phyloP scores from a whole-genome alignment of 257 asterid genomes.

The Ligustrum vulgare region DNA sequence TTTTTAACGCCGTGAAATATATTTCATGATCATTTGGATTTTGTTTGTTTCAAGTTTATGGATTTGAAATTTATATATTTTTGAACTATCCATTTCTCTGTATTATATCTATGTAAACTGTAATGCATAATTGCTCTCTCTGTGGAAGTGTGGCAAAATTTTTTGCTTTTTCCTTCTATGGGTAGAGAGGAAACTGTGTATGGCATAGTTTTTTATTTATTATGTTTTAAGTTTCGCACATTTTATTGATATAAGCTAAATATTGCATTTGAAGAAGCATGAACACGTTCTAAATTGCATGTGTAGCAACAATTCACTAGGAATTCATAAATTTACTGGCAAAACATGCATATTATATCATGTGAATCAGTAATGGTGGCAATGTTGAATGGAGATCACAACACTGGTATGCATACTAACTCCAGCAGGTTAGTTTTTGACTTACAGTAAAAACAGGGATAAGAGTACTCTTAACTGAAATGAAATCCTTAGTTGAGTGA shows the following conservation, averaged over 20 bases:
- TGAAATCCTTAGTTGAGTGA: neutral
- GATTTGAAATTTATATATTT: too few relatives aligned
- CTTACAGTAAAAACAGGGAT: neutral
- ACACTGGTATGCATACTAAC: too few relatives aligned
- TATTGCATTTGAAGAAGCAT: neutral
- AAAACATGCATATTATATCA: neutral
- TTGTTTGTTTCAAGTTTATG: too few relatives aligned
- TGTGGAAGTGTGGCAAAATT: neutral
- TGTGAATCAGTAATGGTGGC: neutral
- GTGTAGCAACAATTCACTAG: neutral
- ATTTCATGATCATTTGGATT: neutral
- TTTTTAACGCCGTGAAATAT: neutral
- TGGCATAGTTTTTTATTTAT: neutral
- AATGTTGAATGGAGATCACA: neutral
- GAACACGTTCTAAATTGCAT: neutral
- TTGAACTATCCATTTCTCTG: neutral
- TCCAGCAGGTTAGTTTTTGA: neutral
- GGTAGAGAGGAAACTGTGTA: neutral
- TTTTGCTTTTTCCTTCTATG: neutral
- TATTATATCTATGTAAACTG: neutral
- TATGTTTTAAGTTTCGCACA: neutral
- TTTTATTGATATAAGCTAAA: neutral
- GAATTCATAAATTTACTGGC: neutral
- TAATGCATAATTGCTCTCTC: neutral
- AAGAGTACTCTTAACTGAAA: neutral